Base-by-base conservation (phyloP, 305 asterid genomes). In the Rubia peregrina region DNA sequence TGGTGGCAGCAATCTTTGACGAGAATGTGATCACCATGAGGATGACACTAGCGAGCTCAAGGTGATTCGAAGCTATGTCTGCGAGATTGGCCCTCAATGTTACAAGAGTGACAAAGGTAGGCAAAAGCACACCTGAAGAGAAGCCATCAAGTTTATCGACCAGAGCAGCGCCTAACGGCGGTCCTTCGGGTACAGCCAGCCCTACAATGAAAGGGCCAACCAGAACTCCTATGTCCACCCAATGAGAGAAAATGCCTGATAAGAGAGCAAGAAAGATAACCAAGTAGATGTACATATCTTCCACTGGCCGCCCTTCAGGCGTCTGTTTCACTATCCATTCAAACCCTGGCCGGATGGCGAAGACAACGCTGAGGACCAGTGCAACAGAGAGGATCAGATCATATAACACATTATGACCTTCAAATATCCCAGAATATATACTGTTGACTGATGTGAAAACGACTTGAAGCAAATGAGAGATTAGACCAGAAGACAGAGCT, bases 101-200 rank as follows among this genome's bases (percentile, higher is more conserved):
- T 33, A 59, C 24, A 3, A 67, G 30, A 57, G 67, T 69, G 61
- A 79, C 72, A 44, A 79, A 76, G 6, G 71, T 43, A 43, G 83
- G 83, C 59, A 76, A 69, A 56, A 79, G 71, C 30, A 73, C 55
- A n/a, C 78, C 80, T 4, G 78, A 73, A 38, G 71, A 64, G 16
- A 75, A 49, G 30, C 80, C 67, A 4, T 79, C 80, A 16, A 79
- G 76, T 68, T 67, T 76, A 38, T 69, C 76, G 4, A 79, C 80
- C 64, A 79, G 14, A 11, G 80, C 62, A 22, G 80, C 76, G 21
- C 83, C 78, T 13, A 79, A 49, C 13, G 83, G 83, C 0, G 83
- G 80, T 13, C 83, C 83, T 33, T 79, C 83, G 4, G 83, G 83
- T 13, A 79, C 65, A 12, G 78, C 76, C 71, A 79, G 67, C 0